Conservation (phyloP, 345 rosid species). For the Nephelium lappaceum region DNA sequence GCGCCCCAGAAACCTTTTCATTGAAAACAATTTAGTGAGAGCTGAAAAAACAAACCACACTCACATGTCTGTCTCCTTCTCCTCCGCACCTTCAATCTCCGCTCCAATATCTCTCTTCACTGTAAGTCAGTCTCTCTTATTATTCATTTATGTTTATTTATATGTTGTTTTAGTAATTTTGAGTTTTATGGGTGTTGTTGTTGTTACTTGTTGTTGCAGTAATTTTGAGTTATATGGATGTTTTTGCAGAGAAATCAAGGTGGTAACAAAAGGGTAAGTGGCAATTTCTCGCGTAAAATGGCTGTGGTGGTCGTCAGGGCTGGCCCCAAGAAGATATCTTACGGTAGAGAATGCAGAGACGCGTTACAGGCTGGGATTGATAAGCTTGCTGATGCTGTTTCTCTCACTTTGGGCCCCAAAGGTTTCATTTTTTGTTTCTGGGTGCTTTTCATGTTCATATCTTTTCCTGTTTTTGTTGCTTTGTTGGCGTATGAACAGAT, state of each 20-base stretch:
- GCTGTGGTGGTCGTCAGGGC: conserved; percentile 47
- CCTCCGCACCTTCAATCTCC: conserved; percentile 11
- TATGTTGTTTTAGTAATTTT: not conserved
- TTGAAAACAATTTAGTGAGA: too few species aligned
- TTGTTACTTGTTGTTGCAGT: not conserved
- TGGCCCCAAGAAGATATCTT: conserved; percentile 68
- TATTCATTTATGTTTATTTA: not conserved
- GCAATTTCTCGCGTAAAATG: conserved; percentile 30
- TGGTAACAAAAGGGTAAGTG: conserved; percentile 29
- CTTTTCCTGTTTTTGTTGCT: not conserved
- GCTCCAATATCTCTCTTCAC: conserved; percentile 19
- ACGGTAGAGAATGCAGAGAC: conserved; percentile 69
- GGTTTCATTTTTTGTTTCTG: conserved; percentile 32
- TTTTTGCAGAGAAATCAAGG: conserved; percentile 38
- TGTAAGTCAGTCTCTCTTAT: conserved; percentile 1
- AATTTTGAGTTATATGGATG: not conserved
- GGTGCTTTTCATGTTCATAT: not conserved
- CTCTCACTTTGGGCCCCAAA: conserved; percentile 82
- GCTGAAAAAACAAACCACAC: not conserved
- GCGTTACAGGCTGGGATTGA: conserved; percentile 84
- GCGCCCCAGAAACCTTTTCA: not conserved
- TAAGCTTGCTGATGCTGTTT: conserved; percentile 88
- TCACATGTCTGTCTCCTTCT: conserved; percentile 22
- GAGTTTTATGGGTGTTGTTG: conserved; percentile 16
- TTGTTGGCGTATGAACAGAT: not conserved